Conservation (phyloP, 352 stramenopile genomes). For the Phytophthora hybrid region DNA sequence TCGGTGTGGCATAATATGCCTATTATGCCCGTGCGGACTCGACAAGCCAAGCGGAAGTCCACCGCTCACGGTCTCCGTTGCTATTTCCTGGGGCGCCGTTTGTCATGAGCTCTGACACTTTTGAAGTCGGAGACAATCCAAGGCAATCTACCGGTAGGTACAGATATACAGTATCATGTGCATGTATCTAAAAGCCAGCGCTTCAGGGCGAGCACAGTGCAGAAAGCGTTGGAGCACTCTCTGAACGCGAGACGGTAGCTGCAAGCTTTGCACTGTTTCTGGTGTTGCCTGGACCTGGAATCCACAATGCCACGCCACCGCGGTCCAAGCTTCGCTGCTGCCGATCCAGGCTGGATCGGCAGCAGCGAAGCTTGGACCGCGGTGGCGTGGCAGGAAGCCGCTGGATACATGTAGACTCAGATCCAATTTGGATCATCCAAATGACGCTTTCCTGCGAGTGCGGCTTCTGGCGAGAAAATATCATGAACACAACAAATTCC, state of each 20-base stretch:
- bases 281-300: neutral
- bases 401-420: slow-evolving; percentile 17
- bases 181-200: neutral
- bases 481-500: too few relatives aligned
- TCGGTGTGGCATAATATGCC: neutral
- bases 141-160: too few relatives aligned
- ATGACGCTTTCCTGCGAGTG: slow-evolving; percentile 23
- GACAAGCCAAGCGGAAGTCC: neutral
- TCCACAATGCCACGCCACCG: neutral
- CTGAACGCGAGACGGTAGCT: neutral
- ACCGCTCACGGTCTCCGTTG: neutral
- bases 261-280: slow-evolving; percentile 2
- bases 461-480: too few relatives aligned
- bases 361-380: slow-evolving; percentile 4
- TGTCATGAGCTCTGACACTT: neutral
- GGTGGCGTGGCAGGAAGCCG: neutral
- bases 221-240: neutral
- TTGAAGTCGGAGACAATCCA: too few relatives aligned
- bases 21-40: too few relatives aligned
- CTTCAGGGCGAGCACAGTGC: neutral
- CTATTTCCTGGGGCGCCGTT: neutral
- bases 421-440: slow-evolving; percentile 36
- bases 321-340: slow-evolving; percentile 3
- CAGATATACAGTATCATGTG: too few relatives aligned
- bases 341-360: too few relatives aligned